Percentiles rank a stretch among this genome's conserved stretches.
Evolutionary conservation across 1,284 basidiomycete genomes (phyloP).

Genomic region (Apiotrichum sp.): DNA sequence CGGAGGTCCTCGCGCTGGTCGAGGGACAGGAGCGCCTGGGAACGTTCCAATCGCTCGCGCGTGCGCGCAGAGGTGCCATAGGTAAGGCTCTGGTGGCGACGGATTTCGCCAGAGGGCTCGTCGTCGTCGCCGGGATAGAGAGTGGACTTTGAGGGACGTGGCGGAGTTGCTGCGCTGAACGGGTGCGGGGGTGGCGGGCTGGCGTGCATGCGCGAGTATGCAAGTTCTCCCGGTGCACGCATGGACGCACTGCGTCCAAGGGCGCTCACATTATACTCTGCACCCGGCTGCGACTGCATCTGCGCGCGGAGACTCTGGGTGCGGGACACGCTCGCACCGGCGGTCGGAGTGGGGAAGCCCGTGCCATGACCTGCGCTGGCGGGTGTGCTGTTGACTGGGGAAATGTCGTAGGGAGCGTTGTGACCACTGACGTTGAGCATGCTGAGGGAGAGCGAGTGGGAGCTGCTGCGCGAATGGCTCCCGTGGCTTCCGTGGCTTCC

Average conservation of each 20-base stretch:
- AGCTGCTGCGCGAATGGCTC: conserved; percentile 23
- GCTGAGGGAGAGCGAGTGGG: conserved; percentile 35
- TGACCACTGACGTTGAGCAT: conserved; percentile 18
- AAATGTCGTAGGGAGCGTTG: conserved; percentile 4
- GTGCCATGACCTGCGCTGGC: conserved; percentile 6
- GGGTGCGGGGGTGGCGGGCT: conserved; percentile 21
- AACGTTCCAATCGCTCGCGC: conserved; percentile 37
- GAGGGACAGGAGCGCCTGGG: conserved; percentile 34
- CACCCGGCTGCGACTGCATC: conserved; percentile 23
- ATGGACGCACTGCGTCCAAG: conserved; percentile 39
- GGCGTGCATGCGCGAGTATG: conserved; percentile 11
- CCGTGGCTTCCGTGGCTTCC: conserved; percentile 6
- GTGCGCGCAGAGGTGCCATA: conserved; percentile 35
- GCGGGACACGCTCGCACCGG: conserved; percentile 28
- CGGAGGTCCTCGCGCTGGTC: conserved; percentile 37
- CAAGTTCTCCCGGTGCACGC: conserved; percentile 33
- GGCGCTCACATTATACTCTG: conserved; percentile 10
- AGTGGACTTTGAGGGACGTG: conserved; percentile 34
- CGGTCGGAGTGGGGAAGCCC: conserved; percentile 3
- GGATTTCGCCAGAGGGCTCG: conserved; percentile 27
- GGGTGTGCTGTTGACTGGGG: conserved; percentile 12
- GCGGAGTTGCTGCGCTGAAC: conserved; percentile 37
- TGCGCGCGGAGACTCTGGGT: conserved; percentile 39
- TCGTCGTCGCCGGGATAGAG: conserved; percentile 23
- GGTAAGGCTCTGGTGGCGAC: conserved; percentile 44